These are phyloP conservation scores for Fusarium nematophilum DNA, from an alignment of 2,329 filamentous ascomycete species.

Conservation along the genomic window DNA sequence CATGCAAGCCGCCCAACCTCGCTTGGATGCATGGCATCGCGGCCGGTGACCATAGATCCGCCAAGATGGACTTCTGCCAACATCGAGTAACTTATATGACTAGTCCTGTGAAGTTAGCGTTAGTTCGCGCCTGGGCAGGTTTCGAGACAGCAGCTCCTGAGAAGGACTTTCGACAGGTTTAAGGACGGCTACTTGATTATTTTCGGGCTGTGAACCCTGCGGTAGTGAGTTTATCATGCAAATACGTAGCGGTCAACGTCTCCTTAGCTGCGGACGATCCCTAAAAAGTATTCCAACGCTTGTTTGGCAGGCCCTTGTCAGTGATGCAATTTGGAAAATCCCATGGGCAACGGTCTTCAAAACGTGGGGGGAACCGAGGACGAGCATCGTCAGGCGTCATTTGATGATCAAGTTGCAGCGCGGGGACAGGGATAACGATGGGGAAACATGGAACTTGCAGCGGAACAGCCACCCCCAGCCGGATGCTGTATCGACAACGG, in stretches of 20 bases:
- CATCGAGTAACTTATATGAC: too few relatives aligned
- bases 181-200: too few relatives aligned
- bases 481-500: conserved; percentile 1
- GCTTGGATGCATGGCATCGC: conserved; percentile 23
- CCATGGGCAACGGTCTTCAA: conserved; percentile 4
- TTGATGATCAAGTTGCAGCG: neutral
- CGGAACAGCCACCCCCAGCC: neutral
- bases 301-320: too few relatives aligned
- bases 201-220: too few relatives aligned
- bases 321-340: conserved; percentile 28
- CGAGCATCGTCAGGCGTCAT: neutral
- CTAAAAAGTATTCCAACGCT: too few relatives aligned
- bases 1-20: conserved; percentile 7
- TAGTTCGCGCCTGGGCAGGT: neutral
- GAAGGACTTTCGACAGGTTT: conserved; percentile 17
- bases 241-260: too few relatives aligned
- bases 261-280: too few relatives aligned
- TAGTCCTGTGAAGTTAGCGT: too few relatives aligned
- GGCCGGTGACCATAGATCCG: conserved; percentile 10
- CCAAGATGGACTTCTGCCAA: conserved; percentile 13
- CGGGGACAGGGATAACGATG: too few relatives aligned
- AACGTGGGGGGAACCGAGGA: neutral
- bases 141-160: conserved; percentile 19
- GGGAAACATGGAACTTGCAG: too few relatives aligned
- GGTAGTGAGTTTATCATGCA: too few relatives aligned